phyloP scores from a whole-genome alignment of 1,284 basidiomycete genomes.

The Coniferiporia sulphurascens region DNA sequence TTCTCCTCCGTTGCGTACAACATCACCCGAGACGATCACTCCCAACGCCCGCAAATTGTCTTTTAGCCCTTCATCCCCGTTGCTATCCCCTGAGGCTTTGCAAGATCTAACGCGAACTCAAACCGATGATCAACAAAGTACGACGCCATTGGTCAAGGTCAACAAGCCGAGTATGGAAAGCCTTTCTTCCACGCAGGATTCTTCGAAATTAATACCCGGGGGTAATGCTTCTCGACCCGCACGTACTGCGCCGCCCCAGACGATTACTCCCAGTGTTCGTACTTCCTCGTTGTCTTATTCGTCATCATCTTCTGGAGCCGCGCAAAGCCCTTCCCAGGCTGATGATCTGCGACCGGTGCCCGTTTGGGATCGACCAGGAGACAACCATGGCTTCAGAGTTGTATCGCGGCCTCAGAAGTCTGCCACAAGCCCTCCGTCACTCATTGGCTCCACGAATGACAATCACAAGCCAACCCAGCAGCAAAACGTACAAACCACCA shows the following conservation, averaged over 20 bases:
- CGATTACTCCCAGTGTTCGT: neutral
- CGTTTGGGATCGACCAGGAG: conserved; percentile 6
- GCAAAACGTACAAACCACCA: conserved; percentile 40
- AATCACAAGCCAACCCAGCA: neutral
- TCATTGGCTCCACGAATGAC: neutral
- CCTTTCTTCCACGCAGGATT: neutral
- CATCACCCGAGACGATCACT: conserved; percentile 2
- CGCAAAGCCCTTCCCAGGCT: neutral
- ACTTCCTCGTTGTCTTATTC: neutral
- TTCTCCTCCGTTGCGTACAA: conserved; percentile 4
- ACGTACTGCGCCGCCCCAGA: neutral
- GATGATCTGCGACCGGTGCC: conserved; percentile 12
- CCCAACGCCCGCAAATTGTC: neutral
- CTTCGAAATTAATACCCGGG: neutral
- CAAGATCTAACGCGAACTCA: neutral
- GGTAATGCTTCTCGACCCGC: neutral
- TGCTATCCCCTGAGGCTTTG: neutral
- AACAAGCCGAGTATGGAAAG: neutral
- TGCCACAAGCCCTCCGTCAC: conserved; percentile 6
- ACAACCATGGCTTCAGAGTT: conserved; percentile 13
- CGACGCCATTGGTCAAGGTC: neutral
- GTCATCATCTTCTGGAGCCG: neutral
- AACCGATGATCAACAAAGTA: neutral
- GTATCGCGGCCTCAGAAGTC: conserved; percentile 17
- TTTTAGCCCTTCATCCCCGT: neutral